These are phyloP conservation scores for Dothideomycetidae sp. DNA, from an alignment of 2,329 filamentous ascomycete genomes.

Conservation along the genomic window DNA sequence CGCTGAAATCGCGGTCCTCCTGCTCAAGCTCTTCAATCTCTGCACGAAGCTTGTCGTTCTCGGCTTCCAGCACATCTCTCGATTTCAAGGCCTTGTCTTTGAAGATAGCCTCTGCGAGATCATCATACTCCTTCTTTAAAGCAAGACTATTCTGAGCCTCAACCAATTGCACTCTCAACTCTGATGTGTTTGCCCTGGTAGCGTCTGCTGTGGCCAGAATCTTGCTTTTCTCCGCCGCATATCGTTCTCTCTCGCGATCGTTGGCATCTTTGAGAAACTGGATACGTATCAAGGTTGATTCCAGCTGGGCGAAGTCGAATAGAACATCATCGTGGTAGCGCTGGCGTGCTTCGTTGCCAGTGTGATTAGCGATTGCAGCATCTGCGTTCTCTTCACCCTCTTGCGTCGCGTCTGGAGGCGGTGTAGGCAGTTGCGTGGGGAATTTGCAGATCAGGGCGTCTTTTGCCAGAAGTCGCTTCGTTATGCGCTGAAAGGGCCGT, in stretches of 20 bases:
- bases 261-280: slow-evolving; percentile 80
- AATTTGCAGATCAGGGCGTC: slow-evolving; percentile 47
- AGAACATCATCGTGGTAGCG: slow-evolving; percentile 70
- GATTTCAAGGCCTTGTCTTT: slow-evolving; percentile 64
- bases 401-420: slow-evolving; percentile 46
- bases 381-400: slow-evolving; percentile 32
- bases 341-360: slow-evolving; percentile 41
- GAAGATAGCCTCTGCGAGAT: slow-evolving; percentile 74
- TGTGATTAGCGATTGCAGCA: slow-evolving; percentile 33
- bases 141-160: slow-evolving; percentile 61
- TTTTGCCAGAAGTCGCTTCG: slow-evolving; percentile 60
- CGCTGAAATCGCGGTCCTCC: slow-evolving; percentile 67
- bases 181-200: slow-evolving; percentile 60
- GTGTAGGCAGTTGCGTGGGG: slow-evolving; percentile 46
- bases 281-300: slow-evolving; percentile 72
- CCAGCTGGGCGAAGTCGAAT: slow-evolving; percentile 78
- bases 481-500: slow-evolving; percentile 78
- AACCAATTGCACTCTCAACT: slow-evolving; percentile 60
- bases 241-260: slow-evolving; percentile 66
- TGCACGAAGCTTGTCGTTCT: slow-evolving; percentile 67
- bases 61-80: slow-evolving; percentile 66
- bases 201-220: slow-evolving; percentile 66
- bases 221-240: slow-evolving; percentile 62
- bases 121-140: slow-evolving; percentile 74
- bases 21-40: slow-evolving; percentile 79